Percentiles rank a stretch among this genome's conserved stretches.
These are phyloP conservation scores for Trichocomaceae sp. DNA, from an alignment of 2,329 filamentous ascomycete species.

Conservation along the genomic window DNA sequence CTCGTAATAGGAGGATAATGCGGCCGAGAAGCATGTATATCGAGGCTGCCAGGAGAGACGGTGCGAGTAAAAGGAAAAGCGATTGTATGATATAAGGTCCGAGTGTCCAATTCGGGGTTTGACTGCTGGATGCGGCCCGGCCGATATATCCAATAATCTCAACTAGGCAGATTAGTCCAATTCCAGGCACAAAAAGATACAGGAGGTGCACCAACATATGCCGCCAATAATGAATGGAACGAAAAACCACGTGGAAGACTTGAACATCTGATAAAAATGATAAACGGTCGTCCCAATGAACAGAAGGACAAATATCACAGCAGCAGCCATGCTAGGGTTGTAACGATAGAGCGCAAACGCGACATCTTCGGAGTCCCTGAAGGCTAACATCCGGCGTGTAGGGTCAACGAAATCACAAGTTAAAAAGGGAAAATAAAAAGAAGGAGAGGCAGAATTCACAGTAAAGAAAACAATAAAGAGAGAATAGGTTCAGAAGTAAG, in stretches of 20 bases:
- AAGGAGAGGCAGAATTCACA: too few relatives aligned
- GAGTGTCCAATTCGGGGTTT: neutral
- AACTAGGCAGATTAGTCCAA: neutral
- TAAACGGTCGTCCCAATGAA: neutral
- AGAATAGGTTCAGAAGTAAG: too few relatives aligned
- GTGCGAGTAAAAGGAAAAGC: conserved; percentile 27
- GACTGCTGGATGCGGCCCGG: neutral
- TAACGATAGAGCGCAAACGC: neutral
- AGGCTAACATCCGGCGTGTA: too few relatives aligned
- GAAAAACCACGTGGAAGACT: conserved; percentile 26
- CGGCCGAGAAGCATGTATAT: conserved; percentile 32
- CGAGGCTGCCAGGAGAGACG: conserved; percentile 31
- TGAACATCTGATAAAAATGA: conserved; percentile 1
- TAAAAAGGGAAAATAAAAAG: too few relatives aligned
- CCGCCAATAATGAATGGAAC: conserved; percentile 27
- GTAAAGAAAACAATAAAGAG: too few relatives aligned
- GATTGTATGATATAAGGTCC: conserved; percentile 25
- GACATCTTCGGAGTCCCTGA: too few relatives aligned
- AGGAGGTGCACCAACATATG: conserved; percentile 22
- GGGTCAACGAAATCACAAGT: too few relatives aligned
- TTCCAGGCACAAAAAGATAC: neutral
- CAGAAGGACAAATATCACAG: conserved; percentile 1
- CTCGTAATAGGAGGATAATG: conserved; percentile 23
- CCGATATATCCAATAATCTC: neutral
- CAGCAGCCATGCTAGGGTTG: neutral